Base-by-base conservation (phyloP, 176 grass and related monocot genomes). In the Ensete ventricosum region DNA sequence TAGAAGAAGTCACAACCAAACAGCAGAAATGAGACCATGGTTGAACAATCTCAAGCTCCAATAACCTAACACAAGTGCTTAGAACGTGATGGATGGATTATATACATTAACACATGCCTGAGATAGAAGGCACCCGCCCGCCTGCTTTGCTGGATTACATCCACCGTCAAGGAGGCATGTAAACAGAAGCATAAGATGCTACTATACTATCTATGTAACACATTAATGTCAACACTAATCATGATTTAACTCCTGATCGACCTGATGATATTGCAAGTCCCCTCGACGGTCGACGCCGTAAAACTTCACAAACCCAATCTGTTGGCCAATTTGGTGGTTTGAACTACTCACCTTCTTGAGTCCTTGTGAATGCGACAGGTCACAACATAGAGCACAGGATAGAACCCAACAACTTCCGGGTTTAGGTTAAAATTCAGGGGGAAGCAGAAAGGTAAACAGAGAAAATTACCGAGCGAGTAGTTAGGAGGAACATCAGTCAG, bases 281-380 rank as follows among this genome's bases (percentile, higher is more conserved):
- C 34, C 4, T 20, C 14, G 8, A 9, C 14, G 1, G n/a, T 0
- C 17, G 2, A 20, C 17, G 0, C 3, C 1, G 55, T 34, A 34
- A 59, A 59, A 59, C 55, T 59, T 59, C 29, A 59, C 55, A 59
- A 8, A 59, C 6, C 14, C 55, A 59, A 19, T 59, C 14, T 59
- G 14, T 4, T 59, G 16, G 57, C 17, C 21, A 19, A 60, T 20
- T 60, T 6, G 17, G 57, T 20, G 57, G 17, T 60, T 7, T 9
- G 14, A 3, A 3, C 0, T 60, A n/a, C 13, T 58, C 14, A 58
- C 14, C n/a, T 60, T 60, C 14, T 7, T 2, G 9, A 60, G 14
- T 21, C 57, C 19, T n/a, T 8, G 17, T 60, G 57, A 68, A 96
- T 90, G 51, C 84, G 92, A 67, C 82, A 9, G 57, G 1, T 60